Evolutionary conservation across 306 rosid species (phyloP), one percentile per base, ranked within the genome.

Genomic region (Quercus rubra): DNA sequence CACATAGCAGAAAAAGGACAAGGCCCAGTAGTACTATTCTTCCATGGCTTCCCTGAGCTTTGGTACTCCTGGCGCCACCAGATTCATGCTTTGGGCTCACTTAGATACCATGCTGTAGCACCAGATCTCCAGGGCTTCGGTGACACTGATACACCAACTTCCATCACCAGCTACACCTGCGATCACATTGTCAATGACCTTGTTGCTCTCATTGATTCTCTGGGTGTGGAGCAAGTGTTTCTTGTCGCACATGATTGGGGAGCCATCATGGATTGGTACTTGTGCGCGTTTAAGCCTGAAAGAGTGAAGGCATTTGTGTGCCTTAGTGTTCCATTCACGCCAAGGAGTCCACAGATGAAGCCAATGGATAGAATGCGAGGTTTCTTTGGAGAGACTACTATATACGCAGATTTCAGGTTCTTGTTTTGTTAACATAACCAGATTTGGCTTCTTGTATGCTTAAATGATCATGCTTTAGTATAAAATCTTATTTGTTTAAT

Each of bases 41-140:
- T 85, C 13, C 88, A 81, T 15, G 88, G 88, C 27, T 85, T 78
- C 83, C 88, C 85, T 0, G 83, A 85, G n/a, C 76, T 85, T 13
- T 27, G 28, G 28, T 27, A 27, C 28, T 27, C 28, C 28, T 27
- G 2, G 28, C 28, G 28, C 28, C 28, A 27, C 28, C 28, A 27
- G 28, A 27, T 27, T 27, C 28, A 27, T 27, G 28, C 28, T 27
- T 27, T 27, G 28, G 2, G 28, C 28, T 27, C 28, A 27, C 28
- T 27, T 27, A 2, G 28, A 27, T 27, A 27, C 28, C 28, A 27
- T 27, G 28, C 28, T 27, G 28, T 27, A 27, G 28, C 28, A 27
- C 28, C 28, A 27, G 28, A 27, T 27, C 28, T 27, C 28, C 2
- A 2, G 28, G 28, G 28, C 28, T 1, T 27, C 28, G 28, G 28